Conservation (phyloP, 257 asterid species). For the Solanum ossicruentum region DNA sequence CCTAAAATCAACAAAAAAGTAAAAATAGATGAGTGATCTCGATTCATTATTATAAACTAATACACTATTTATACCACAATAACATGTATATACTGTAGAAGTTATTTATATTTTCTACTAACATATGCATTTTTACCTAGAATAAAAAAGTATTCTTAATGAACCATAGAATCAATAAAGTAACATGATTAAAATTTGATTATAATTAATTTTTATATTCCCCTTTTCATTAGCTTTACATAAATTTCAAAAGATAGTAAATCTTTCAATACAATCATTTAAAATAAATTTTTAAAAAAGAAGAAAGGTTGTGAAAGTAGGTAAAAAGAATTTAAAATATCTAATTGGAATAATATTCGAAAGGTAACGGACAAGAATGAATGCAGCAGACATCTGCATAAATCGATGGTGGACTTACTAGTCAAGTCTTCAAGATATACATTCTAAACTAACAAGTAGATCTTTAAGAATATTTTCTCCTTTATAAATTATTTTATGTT, state of each 20-base stretch:
- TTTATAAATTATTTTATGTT: background rate
- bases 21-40: background rate
- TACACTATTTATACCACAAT: background rate
- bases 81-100: background rate
- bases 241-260: background rate
- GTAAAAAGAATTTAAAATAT: background rate
- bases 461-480: background rate
- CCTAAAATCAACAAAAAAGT: background rate
- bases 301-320: background rate
- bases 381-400: background rate
- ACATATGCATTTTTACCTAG: background rate
- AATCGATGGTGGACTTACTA: background rate
- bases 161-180: background rate
- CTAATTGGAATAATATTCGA: background rate
- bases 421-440: background rate
- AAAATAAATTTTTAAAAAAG: background rate
- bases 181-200: background rate
- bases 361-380: background rate
- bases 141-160: background rate
- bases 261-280: background rate
- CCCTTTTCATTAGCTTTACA: background rate
- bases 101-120: background rate
- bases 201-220: background rate
- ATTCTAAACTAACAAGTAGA: background rate
- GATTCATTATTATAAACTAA: background rate